These are phyloP conservation scores for Cryptococcus sp. DNA, from an alignment of 1,284 basidiomycete species.

Conservation along the genomic window DNA sequence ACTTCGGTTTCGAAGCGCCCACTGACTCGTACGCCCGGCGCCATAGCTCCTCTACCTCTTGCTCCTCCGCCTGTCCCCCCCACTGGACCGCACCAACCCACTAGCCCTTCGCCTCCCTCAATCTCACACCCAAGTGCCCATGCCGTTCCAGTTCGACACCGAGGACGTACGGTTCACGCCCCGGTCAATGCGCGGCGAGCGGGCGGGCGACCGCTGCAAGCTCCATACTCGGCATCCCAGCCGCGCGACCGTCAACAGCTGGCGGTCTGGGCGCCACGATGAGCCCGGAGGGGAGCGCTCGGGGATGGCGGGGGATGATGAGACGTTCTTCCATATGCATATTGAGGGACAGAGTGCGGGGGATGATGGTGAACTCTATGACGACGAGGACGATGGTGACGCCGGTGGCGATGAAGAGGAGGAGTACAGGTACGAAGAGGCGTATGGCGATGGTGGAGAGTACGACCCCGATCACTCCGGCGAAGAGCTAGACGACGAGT, in stretches of 20 bases:
- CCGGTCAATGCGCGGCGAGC: not conserved
- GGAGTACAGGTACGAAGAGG: constrained; percentile 2
- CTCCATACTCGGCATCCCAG: not conserved
- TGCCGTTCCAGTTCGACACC: constrained; percentile 1
- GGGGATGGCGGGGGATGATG: not conserved
- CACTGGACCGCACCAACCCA: constrained; percentile 9
- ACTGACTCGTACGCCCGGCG: not conserved
- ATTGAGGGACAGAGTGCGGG: not conserved
- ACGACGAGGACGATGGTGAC: constrained; percentile 5
- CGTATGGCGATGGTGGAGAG: constrained; percentile 5
- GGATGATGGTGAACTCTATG: not conserved
- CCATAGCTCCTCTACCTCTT: constrained; percentile 25
- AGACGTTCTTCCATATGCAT: not conserved
- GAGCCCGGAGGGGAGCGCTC: not conserved
- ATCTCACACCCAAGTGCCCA: constrained; percentile 3
- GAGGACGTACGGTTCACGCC: not conserved
- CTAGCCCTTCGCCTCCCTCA: constrained; percentile 15
- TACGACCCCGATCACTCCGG: not conserved
- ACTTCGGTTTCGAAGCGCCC: not conserved
- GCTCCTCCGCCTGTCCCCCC: constrained; percentile 33
- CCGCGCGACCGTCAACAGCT: too few species aligned
- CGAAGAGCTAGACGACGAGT: constrained; percentile 4
- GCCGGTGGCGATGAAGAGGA: constrained; percentile 1
- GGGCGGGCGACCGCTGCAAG: not conserved
- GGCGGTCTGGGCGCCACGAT: not conserved